A percentile compares a stretch with the other conserved stretches of the same genome.
Evolutionary conservation across 306 rosid species (phyloP).

Genomic region (Mimosa pudica): DNA sequence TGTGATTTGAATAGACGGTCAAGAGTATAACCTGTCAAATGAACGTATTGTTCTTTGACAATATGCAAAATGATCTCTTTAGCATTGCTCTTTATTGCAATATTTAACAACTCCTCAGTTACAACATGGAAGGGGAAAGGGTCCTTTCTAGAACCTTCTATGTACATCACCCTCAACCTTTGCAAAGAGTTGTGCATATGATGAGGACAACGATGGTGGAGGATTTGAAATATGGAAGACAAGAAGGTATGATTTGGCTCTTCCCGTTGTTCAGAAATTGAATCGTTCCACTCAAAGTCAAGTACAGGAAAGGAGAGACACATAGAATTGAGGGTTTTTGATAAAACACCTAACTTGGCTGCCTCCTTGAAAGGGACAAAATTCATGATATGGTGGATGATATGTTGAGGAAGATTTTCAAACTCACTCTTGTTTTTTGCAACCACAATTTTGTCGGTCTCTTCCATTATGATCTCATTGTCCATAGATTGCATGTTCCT

Average conservation of each 20-base stretch:
- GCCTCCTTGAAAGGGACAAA: background rate
- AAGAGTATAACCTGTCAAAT: background rate
- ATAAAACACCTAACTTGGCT: background rate
- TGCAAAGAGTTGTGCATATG: too few species aligned
- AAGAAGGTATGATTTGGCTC: background rate
- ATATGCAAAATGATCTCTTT: background rate
- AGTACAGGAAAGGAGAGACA: background rate
- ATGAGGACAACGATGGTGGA: background rate
- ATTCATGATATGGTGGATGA: background rate
- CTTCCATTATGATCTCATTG: background rate
- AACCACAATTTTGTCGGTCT: background rate
- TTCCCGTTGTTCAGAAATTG: too few species aligned
- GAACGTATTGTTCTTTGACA: accelerated
- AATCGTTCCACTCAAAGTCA: background rate
- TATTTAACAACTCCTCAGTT: too few species aligned
- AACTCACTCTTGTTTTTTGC: background rate
- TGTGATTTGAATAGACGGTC: background rate
- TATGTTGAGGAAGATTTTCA: background rate
- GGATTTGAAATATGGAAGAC: background rate
- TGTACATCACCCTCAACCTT: background rate
- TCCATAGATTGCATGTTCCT: too few species aligned
- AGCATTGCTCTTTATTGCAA: background rate
- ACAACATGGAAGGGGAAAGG: background rate
- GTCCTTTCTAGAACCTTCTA: too few species aligned
- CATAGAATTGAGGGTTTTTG: background rate